A percentile compares a stretch with the other conserved stretches of the same genome.
These are phyloP conservation scores for Colletotrichum costaricense DNA, from an alignment of 2,329 filamentous ascomycete species.

Conservation along the genomic window DNA sequence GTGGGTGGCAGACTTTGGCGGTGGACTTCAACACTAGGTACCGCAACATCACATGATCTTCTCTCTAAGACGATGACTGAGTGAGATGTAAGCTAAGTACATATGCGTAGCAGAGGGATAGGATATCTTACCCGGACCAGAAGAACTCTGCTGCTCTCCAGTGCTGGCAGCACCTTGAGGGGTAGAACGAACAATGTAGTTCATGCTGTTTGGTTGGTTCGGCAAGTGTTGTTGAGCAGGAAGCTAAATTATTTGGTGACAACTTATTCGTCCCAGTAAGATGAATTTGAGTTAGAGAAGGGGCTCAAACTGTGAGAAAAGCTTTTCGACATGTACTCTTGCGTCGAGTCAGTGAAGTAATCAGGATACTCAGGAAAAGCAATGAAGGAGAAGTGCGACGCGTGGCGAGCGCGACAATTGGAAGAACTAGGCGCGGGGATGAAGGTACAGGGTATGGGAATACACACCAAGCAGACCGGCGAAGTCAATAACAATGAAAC, in stretches of 20 bases:
- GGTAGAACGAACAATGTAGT: not conserved
- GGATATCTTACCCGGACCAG: not conserved
- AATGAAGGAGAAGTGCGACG: no score
- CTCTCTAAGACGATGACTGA: not conserved
- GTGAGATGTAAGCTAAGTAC: not conserved
- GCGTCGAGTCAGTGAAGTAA: not conserved
- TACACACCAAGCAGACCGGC: not conserved
- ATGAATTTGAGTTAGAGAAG: no score
- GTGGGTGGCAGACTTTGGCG: no score
- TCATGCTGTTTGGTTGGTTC: not conserved
- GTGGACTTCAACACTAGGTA: not conserved
- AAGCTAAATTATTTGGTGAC: no score
- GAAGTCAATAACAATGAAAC: not conserved
- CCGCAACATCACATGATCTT: not conserved
- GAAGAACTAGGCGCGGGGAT: not conserved
- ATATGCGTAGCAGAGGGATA: not conserved
- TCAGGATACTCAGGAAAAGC: no score
- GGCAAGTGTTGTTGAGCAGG: no score
- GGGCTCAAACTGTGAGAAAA: no score
- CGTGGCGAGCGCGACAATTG: not conserved
- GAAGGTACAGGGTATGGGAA: not conserved
- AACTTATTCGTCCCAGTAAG: no score
- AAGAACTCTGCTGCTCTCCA: not conserved
- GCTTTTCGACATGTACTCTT: no score
- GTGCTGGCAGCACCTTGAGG: not conserved